Percentiles rank a stretch among this genome's conserved stretches.
Evolutionary conservation across 2,329 filamentous ascomycete genomes (phyloP).

Genomic region (Xylogone sp.): DNA sequence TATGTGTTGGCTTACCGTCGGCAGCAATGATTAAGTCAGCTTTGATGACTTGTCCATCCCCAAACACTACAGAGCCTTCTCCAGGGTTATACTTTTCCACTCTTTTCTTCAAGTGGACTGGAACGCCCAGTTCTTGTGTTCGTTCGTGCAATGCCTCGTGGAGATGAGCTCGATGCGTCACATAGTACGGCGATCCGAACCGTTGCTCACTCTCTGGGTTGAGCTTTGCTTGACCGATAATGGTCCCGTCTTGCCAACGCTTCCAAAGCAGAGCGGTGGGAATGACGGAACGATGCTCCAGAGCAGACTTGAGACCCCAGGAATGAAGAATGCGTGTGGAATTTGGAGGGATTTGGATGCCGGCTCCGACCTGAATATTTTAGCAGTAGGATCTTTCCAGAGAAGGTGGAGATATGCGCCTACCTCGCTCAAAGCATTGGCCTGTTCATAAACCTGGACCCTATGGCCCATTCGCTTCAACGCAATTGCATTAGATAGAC

Average conservation of each 20-base stretch:
- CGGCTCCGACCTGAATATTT: constrained; percentile 26
- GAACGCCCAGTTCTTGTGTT: constrained; percentile 1
- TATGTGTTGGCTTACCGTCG: constrained; percentile 3
- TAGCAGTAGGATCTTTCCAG: too few relatives aligned
- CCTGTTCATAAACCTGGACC: constrained; percentile 29
- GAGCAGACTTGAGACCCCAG: constrained; percentile 4
- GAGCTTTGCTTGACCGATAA: neutral
- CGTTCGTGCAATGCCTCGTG: constrained; percentile 10
- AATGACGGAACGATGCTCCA: neutral
- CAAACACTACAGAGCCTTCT: neutral
- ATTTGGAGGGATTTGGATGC: constrained; percentile 11
- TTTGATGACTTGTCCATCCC: neutral
- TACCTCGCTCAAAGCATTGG: neutral
- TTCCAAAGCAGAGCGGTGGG: constrained; percentile 1
- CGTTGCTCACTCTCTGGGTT: constrained; percentile 1
- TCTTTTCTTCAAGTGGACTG: constrained; percentile 1
- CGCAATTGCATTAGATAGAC: constrained; percentile 47
- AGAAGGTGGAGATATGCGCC: neutral
- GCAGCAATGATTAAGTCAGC: constrained; percentile 3
- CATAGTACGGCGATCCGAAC: constrained; percentile 8
- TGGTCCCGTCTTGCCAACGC: constrained; percentile 4
- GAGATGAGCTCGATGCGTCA: constrained; percentile 8
- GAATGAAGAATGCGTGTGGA: constrained; percentile 6
- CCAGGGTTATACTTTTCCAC: constrained; percentile 4
- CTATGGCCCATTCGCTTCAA: constrained; percentile 13